Percentiles rank a stretch among this genome's conserved stretches.
phyloP scores from a whole-genome alignment of 495 filamentous ascomycete genomes.

The Penicillium ucsense region DNA sequence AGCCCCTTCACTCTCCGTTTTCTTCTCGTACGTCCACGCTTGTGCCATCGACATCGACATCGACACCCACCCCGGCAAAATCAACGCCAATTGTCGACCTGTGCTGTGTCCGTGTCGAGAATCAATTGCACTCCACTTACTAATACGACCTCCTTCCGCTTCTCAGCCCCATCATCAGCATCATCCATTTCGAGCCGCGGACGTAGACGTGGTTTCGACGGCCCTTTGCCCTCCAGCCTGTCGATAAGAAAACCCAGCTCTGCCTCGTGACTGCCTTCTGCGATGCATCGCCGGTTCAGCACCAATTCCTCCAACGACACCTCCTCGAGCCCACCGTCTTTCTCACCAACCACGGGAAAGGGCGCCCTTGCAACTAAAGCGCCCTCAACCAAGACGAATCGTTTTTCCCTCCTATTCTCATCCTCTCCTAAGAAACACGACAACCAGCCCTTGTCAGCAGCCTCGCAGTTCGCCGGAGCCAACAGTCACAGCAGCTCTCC shows the following conservation, averaged over 20 bases:
- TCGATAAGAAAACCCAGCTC: constrained; percentile 2
- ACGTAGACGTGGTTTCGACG: too few species aligned
- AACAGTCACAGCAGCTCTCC: constrained; percentile 45
- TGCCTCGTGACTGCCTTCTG: constrained; percentile 28
- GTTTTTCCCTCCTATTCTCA: constrained; percentile 49
- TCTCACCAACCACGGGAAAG: constrained; percentile 39
- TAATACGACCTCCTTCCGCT: too few species aligned
- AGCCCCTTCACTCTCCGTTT: background rate
- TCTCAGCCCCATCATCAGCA: too few species aligned
- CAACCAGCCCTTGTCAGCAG: constrained; percentile 40
- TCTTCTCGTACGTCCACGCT: background rate
- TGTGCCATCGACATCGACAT: too few species aligned
- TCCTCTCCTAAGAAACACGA: constrained; percentile 47
- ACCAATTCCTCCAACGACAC: constrained; percentile 40
- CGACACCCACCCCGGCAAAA: too few species aligned
- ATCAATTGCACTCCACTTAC: too few species aligned
- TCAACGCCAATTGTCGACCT: too few species aligned
- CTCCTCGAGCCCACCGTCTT: constrained; percentile 33
- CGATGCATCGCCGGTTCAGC: constrained; percentile 47
- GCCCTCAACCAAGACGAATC: constrained; percentile 57
- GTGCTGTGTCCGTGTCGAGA: too few species aligned
- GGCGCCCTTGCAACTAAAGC: constrained; percentile 35
- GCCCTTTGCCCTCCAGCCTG: too few species aligned
- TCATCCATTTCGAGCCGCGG: too few species aligned
- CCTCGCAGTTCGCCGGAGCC: constrained; percentile 50